A percentile compares a stretch with the other conserved stretches of the same genome.
Conservation (phyloP, 73 alveolate species). For the Paramecium caudatum region DNA sequence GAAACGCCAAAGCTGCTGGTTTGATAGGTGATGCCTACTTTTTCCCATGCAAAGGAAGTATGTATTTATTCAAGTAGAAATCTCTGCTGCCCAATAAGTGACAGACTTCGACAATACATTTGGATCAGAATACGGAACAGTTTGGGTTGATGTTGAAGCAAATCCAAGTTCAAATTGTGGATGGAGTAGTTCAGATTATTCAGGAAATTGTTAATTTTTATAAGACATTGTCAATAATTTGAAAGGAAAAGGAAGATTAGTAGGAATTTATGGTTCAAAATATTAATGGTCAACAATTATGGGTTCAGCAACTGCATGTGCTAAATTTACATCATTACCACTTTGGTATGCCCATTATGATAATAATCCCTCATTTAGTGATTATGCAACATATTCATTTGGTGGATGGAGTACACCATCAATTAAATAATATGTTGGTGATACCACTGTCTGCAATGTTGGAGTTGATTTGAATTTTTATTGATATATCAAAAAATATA, state of each 20-base stretch:
- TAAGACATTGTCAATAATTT: slow-evolving; percentile 74
- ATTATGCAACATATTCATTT: slow-evolving; percentile 76
- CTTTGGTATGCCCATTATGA: slow-evolving; percentile 96
- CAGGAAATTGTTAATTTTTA: slow-evolving; percentile 81
- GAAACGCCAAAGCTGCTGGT: slow-evolving; percentile 87
- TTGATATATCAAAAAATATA: slow-evolving; percentile 2
- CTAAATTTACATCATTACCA: slow-evolving; percentile 75
- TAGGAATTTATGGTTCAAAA: slow-evolving; percentile 83
- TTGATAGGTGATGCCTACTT: slow-evolving; percentile 84
- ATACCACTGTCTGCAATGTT: slow-evolving; percentile 80
- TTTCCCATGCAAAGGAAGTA: slow-evolving; percentile 84
- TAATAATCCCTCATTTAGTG: slow-evolving; percentile 81
- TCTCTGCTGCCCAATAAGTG: slow-evolving; percentile 78
- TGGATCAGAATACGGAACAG: slow-evolving; percentile 80
- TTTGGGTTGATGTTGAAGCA: slow-evolving; percentile 89
- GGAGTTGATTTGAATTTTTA: slow-evolving; percentile 88
- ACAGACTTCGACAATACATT: slow-evolving; percentile 63
- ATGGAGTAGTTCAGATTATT: slow-evolving; percentile 71
- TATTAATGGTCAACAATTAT: slow-evolving; percentile 84
- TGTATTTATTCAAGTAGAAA: slow-evolving; percentile 29
- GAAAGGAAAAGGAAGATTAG: slow-evolving; percentile 75
- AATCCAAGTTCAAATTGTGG: slow-evolving; percentile 86
- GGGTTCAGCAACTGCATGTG: slow-evolving; percentile 82
- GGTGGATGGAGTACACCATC: slow-evolving; percentile 89
- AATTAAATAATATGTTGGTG: slow-evolving; percentile 87